These are phyloP conservation scores for Rhodosporidiobolus odoratus DNA, from an alignment of 768 basidiomycete genomes.

Conservation along the genomic window DNA sequence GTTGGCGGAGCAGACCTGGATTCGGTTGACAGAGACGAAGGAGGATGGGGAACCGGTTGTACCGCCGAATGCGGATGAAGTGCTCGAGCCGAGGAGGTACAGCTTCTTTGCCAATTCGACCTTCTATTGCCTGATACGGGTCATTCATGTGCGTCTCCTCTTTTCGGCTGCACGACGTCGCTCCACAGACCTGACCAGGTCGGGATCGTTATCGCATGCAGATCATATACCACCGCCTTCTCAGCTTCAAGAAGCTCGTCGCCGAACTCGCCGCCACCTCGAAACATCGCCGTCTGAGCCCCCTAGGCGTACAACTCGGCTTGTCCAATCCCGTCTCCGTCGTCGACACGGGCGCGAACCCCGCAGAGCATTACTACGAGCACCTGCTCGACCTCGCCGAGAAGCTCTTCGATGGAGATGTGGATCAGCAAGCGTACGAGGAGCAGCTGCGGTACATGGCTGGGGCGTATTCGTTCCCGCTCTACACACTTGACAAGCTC, in stretches of 20 bases:
- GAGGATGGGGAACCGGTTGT: constrained; percentile 56
- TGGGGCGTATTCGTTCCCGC: constrained; percentile 79
- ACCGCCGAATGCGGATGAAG: constrained; percentile 54
- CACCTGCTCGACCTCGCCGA: constrained; percentile 86
- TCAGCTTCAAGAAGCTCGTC: constrained; percentile 78
- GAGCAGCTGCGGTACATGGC: constrained; percentile 96
- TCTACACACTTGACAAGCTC: constrained; percentile 91
- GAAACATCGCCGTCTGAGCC: constrained; percentile 46
- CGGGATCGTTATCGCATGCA: constrained; percentile 49
- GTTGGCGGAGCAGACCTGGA: constrained; percentile 39
- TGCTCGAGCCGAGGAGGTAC: constrained; percentile 50
- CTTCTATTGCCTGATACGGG: constrained; percentile 81
- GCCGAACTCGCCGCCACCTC: constrained; percentile 54
- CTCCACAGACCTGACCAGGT: neutral
- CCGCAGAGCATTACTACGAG: constrained; percentile 72
- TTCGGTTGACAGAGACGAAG: constrained; percentile 36
- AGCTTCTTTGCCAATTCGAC: constrained; percentile 83
- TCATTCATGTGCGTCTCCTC: constrained; percentile 67
- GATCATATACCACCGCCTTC: constrained; percentile 83
- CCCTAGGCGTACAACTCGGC: constrained; percentile 46
- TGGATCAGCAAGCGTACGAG: constrained; percentile 83
- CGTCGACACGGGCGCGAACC: constrained; percentile 38
- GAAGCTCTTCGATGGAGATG: constrained; percentile 84
- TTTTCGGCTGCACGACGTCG: too few species aligned
- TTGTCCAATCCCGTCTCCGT: constrained; percentile 65